These are phyloP conservation scores for Lachnellula arida DNA, from an alignment of 2,329 filamentous ascomycete species.

Conservation along the genomic window DNA sequence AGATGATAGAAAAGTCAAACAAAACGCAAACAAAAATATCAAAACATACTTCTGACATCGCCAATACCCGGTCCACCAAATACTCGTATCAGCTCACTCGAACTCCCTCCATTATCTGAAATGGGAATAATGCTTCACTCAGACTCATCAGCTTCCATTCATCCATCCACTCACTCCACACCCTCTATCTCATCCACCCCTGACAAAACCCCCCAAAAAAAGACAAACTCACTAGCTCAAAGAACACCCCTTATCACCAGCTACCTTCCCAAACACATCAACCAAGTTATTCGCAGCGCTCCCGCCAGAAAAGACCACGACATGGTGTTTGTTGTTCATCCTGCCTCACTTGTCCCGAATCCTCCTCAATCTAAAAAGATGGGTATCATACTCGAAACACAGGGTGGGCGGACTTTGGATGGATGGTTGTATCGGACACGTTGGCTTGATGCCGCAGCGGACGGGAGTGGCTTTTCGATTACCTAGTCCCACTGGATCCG, in stretches of 20 bases:
- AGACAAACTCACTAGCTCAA: conserved; percentile 31
- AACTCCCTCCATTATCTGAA: conserved; percentile 92
- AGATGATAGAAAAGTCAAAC: neutral
- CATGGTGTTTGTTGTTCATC: conserved; percentile 16
- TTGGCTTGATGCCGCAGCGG: neutral
- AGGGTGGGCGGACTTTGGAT: neutral
- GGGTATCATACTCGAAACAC: neutral
- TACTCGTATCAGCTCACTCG: conserved; percentile 87
- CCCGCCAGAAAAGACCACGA: conserved; percentile 86
- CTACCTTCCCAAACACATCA: conserved; percentile 70
- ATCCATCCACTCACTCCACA: neutral
- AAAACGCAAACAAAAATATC: neutral
- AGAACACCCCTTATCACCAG: conserved; percentile 31
- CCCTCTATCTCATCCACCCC: neutral
- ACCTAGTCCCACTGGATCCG: neutral
- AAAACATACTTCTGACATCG: conserved; percentile 63
- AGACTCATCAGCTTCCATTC: conserved; percentile 39
- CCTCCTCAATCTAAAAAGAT: neutral
- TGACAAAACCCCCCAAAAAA: neutral
- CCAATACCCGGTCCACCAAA: conserved; percentile 88
- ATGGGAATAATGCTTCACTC: conserved; percentile 80
- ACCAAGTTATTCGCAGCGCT: conserved; percentile 94
- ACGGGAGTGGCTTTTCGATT: neutral
- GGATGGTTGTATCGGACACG: neutral
- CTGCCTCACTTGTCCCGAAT: neutral